These are phyloP conservation scores for Bryoerythrophyllum caledonicum DNA, from an alignment of 225 moss, liverwort and hornwort genomes.

Conservation along the genomic window DNA sequence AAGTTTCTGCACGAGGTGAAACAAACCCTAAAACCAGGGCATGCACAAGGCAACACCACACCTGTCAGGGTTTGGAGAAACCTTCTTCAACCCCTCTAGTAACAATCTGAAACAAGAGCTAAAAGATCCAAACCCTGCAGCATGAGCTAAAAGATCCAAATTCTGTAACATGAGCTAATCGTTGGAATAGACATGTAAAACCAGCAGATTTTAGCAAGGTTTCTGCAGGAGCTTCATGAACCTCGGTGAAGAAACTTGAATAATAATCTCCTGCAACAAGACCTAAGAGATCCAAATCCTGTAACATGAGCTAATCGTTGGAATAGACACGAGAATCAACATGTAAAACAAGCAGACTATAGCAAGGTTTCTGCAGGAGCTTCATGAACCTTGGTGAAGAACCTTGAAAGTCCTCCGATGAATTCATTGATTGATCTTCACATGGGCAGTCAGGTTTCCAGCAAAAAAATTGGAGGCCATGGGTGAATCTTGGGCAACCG, in stretches of 20 bases:
- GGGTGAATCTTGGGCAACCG: not conserved
- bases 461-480: not conserved
- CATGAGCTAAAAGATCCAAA: not conserved
- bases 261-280: not conserved
- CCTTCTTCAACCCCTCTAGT: not conserved
- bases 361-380: not conserved
- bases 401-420: not conserved
- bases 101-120: not conserved
- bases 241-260: not conserved
- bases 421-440: not conserved
- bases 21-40: constrained; percentile 13
- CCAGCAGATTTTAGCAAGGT: not conserved
- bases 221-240: not conserved
- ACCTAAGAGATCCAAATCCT: not conserved
- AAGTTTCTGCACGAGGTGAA: too few relatives aligned
- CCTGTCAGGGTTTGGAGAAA: not conserved
- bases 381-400: not conserved
- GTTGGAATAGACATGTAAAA: not conserved
- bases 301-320: not conserved
- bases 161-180: not conserved
- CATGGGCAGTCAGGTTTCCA: constrained; percentile 2
- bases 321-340: not conserved
- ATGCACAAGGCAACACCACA: constrained; percentile 6
- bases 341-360: not conserved
- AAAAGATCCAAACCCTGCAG: not conserved